Conservation (phyloP, 2,329 filamentous ascomycete genomes). For the Aureobasidium leucospermi region DNA sequence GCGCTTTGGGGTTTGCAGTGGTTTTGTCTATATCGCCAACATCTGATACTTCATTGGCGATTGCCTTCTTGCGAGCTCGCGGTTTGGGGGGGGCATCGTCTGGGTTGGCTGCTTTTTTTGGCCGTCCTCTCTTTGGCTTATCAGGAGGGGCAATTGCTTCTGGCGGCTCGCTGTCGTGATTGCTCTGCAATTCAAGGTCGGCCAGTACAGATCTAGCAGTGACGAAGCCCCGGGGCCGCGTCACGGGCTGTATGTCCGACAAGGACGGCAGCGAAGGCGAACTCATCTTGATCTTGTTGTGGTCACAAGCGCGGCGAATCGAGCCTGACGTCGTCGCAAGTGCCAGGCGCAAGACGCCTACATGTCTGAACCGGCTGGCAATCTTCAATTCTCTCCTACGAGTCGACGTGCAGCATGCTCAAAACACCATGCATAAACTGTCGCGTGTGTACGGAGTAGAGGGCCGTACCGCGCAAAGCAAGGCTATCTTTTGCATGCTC, state of each 20-base stretch:
- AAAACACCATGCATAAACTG: not conserved
- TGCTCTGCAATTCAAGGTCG: not conserved
- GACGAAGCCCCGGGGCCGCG: not conserved
- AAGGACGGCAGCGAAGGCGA: slow-evolving; percentile 5
- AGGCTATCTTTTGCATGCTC: not conserved
- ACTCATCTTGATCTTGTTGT: slow-evolving; percentile 2
- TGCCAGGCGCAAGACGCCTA: slow-evolving; percentile 7
- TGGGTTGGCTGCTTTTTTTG: not conserved
- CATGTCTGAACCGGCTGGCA: not conserved
- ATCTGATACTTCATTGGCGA: not conserved
- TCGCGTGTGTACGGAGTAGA: not conserved
- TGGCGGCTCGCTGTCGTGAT: not conserved
- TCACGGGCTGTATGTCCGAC: not conserved
- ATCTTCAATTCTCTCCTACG: not conserved
- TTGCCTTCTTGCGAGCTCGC: not conserved
- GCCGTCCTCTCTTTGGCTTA: not conserved
- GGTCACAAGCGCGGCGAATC: not conserved
- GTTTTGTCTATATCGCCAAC: not conserved
- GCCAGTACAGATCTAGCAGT: slow-evolving; percentile 4
- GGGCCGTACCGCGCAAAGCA: not conserved
- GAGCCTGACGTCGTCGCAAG: not conserved
- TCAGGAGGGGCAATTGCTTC: not conserved
- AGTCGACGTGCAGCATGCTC: not conserved
- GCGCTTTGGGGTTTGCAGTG: not conserved
- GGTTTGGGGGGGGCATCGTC: not conserved